phyloP scores from a whole-genome alignment of 2,329 filamentous ascomycete genomes.

The Arthrinium phaeospermum region DNA sequence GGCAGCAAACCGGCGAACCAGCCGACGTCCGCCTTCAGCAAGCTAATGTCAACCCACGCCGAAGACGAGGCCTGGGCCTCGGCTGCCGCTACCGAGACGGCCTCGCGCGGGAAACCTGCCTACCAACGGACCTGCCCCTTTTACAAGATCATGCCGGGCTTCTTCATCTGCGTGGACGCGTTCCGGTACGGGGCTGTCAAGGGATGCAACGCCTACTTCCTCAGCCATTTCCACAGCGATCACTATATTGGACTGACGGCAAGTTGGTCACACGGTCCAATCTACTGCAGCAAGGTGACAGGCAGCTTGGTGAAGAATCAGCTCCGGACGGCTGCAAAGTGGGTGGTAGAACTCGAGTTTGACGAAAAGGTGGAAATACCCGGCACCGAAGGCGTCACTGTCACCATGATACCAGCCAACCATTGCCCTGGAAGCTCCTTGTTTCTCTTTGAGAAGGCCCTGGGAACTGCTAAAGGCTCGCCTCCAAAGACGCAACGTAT shows the following conservation, averaged over 20 bases:
- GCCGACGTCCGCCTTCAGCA: conserved; percentile 79
- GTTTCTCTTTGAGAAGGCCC: conserved; percentile 85
- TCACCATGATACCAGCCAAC: conserved; percentile 96
- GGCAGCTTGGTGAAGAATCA: conserved; percentile 88
- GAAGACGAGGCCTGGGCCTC: conserved; percentile 90
- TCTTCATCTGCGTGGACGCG: conserved; percentile 92
- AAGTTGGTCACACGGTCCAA: conserved; percentile 90
- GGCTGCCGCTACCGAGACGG: conserved; percentile 79
- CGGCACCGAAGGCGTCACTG: conserved; percentile 78
- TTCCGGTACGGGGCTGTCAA: conserved; percentile 94
- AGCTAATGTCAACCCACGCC: conserved; percentile 89
- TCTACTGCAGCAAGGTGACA: conserved; percentile 94
- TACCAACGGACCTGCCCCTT: conserved; percentile 94
- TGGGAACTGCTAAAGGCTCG: conserved; percentile 58
- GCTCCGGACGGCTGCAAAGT: conserved; percentile 83
- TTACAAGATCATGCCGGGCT: conserved; percentile 95
- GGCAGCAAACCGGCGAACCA: conserved; percentile 43
- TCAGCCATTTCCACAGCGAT: conserved; percentile 98
- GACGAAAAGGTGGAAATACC: conserved; percentile 81
- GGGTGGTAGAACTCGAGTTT: conserved; percentile 84
- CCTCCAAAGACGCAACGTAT: conserved; percentile 74
- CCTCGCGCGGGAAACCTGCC: conserved; percentile 82
- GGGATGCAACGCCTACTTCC: conserved; percentile 91
- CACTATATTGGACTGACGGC: conserved; percentile 92
- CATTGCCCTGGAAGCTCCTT: conserved; percentile 95